A percentile compares a stretch with the other conserved stretches of the same genome.
These are phyloP conservation scores for Saccharomyces uvarum DNA, from an alignment of 1,139 yeast species.

Conservation along the genomic window DNA sequence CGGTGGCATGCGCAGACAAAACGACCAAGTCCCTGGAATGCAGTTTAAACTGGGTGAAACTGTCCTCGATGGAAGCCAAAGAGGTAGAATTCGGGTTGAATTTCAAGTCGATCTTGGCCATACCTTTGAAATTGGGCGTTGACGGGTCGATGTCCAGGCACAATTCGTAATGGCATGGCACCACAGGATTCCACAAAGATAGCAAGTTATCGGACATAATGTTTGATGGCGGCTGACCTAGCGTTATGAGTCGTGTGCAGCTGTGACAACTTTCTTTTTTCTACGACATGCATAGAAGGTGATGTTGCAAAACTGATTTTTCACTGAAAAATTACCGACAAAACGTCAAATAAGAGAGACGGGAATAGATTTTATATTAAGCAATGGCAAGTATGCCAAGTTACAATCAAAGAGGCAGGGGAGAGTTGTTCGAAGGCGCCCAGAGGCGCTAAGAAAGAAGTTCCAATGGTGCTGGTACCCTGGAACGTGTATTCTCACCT, in stretches of 20 bases:
- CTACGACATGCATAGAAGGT: not conserved
- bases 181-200: slow-evolving; percentile 13
- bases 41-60: slow-evolving; percentile 28
- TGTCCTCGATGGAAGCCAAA: slow-evolving; percentile 20
- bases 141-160: slow-evolving; percentile 39
- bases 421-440: not conserved
- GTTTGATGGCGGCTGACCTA: not conserved
- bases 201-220: slow-evolving; percentile 5
- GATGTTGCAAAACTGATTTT: not conserved
- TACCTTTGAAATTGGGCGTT: slow-evolving; percentile 52
- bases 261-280: not conserved
- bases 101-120: slow-evolving; percentile 34
- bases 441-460: not conserved
- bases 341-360: not conserved
- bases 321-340: not conserved
- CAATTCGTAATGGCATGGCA: slow-evolving; percentile 42
- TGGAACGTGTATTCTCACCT: not conserved
- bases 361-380: not conserved
- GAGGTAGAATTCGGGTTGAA: slow-evolving; percentile 18
- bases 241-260: not conserved
- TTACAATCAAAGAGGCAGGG: not conserved
- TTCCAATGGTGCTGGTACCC: not conserved
- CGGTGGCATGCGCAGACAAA: slow-evolving; percentile 16
- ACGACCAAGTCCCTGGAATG: slow-evolving; percentile 41
- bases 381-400: not conserved